These are phyloP conservation scores for Candida sanyaensis DNA, from an alignment of 1,139 yeast genomes.

Conservation along the genomic window DNA sequence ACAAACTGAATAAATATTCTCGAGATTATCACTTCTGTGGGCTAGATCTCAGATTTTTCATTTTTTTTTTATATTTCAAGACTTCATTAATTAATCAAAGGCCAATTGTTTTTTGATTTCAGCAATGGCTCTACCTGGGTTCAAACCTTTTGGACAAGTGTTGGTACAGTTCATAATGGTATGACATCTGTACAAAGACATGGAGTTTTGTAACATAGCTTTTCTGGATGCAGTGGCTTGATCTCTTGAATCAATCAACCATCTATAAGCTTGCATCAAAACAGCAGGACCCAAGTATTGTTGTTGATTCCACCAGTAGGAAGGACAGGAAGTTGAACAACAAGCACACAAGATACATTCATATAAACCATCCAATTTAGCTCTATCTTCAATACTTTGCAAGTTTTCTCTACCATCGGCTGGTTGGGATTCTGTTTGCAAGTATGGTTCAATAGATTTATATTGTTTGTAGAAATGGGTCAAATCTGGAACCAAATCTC, in stretches of 20 bases:
- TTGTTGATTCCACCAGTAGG: conserved; percentile 99
- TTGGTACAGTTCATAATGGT: conserved; percentile 97
- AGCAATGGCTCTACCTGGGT: conserved; percentile 98
- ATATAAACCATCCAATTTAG: conserved; percentile 93
- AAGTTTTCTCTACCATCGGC: conserved; percentile 91
- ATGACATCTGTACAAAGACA: conserved; percentile 98
- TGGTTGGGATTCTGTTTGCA: conserved; percentile 82
- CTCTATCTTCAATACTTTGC: conserved; percentile 91
- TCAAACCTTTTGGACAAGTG: conserved; percentile 98
- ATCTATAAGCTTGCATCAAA: conserved; percentile 97
- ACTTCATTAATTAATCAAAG: conserved; percentile 47
- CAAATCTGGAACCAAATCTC: conserved; percentile 96
- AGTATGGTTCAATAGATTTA: conserved; percentile 95
- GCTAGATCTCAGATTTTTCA: background rate
- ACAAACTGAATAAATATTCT: background rate
- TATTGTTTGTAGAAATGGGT: conserved; percentile 98
- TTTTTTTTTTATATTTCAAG: background rate
- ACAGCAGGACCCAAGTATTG: conserved; percentile 99
- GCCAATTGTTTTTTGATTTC: conserved; percentile 95
- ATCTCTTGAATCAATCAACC: conserved; percentile 98
- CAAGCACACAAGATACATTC: conserved; percentile 99
- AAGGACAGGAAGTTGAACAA: conserved; percentile 98
- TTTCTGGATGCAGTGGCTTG: conserved; percentile 81
- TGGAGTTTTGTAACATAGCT: conserved; percentile 91
- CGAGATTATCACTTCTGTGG: too few species aligned